Base-by-base conservation (phyloP, 2,329 filamentous ascomycete genomes). In the Fusarium sp. region DNA sequence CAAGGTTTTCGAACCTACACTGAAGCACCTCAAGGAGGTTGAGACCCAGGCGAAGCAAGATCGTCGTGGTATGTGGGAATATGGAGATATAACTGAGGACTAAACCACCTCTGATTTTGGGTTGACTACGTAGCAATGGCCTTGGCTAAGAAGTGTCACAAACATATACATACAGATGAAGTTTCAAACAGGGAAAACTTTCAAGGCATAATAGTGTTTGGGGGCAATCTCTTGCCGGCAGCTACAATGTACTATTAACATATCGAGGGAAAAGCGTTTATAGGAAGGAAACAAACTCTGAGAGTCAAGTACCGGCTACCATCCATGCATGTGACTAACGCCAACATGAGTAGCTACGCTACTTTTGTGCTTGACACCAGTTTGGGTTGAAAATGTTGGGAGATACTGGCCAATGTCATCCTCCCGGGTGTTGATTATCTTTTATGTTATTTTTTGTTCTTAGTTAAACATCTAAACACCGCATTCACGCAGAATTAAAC, bases 31-130 rank as follows among this genome's bases (percentile, higher is more conserved):
- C 66, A 90, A 88, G 76, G 87, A 91, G 79, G 88, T 91, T 54
- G 91, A 97, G 84, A 85, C 87, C 37, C 86, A 91, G 79, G 95
- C 95, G 7, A 97, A 97, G 87, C 84, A 88, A 58, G 89, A 90
- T 60, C 89, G 94, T 68, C 85, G 89, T 72, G 96, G 96, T 45
- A 96, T 97, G 88, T 99, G 95, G 94, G 96, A 99, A 87, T 99
- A 98, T 81, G 96, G 96, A 73, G 96, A 98, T 80, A 86, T 97
- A 77, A 97, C 93, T 16, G 94, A 97, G 83, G 93, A 97, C 77
- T 94, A 89, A 79, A 54, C n/a, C 37, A 16, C 21, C 30, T 48
- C 41, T 40, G 23, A 30, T 43, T 32, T 27, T 20, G 47, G 37
- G 45, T 49, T 49, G 41, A 59, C 56, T 59, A 59, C 51, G 48